Percentiles rank a stretch among this genome's conserved stretches.
These are phyloP conservation scores for Apocynum venetum DNA, from an alignment of 257 asterid species.

Conservation along the genomic window DNA sequence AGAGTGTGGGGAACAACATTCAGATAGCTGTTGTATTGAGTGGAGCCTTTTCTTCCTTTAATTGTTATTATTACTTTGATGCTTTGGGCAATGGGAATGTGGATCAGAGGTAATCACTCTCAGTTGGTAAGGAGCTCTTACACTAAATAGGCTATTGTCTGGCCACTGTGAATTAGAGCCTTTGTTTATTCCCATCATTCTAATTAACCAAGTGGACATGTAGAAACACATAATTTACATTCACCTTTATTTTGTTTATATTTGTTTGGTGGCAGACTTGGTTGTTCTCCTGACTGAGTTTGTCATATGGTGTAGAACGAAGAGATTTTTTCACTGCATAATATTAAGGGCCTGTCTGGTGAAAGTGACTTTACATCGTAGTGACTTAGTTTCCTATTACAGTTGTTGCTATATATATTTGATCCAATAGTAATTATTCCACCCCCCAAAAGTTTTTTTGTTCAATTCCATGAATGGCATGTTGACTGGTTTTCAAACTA, in stretches of 20 bases:
- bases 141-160: not conserved
- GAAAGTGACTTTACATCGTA: not conserved
- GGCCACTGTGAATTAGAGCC: not conserved
- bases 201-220: not conserved
- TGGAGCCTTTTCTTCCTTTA: not conserved
- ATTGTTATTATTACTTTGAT: not conserved
- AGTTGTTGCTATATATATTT: no score
- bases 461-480: not conserved
- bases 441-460: no score
- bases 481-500: not conserved
- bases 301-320: not conserved
- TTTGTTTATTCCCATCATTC: not conserved
- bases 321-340: not conserved
- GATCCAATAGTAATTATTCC: no score
- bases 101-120: not conserved
- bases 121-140: not conserved
- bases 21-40: not conserved
- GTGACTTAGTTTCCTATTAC: not conserved
- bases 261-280: not conserved
- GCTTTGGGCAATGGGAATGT: not conserved
- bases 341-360: not conserved
- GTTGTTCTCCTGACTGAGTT: not conserved
- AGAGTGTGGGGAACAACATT: not conserved
- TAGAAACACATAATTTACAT: not conserved
- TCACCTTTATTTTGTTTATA: not conserved